Evolutionary conservation across 306 rosid species (phyloP).

Genomic region (Glycine latifolia): DNA sequence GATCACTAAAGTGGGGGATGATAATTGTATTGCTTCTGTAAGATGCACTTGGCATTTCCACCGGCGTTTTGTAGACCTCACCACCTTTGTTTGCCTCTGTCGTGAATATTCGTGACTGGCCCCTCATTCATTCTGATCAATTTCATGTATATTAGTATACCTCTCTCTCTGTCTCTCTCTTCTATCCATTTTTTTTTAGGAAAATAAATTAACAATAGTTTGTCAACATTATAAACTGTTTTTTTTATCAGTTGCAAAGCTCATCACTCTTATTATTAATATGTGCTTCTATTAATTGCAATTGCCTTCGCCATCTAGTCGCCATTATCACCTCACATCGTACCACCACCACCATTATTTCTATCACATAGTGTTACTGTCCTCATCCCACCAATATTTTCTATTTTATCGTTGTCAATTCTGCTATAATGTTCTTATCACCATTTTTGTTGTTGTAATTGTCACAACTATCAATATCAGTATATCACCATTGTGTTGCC

Average conservation of each 20-base stretch:
- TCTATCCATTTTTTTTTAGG: not conserved
- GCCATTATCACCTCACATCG: not conserved
- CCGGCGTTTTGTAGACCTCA: too few relatives aligned
- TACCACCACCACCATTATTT: not conserved
- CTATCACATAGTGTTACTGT: not conserved
- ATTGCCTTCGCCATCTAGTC: not conserved
- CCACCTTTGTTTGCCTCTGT: too few relatives aligned
- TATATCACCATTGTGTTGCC: not conserved
- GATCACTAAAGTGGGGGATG: too few relatives aligned
- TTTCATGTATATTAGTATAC: not conserved
- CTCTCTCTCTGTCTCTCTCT: not conserved
- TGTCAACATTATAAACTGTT: not conserved
- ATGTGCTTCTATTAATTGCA: not conserved
- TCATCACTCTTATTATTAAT: not conserved
- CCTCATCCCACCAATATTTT: not conserved
- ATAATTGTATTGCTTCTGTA: too few relatives aligned
- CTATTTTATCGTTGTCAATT: not conserved
- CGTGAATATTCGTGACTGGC: not conserved
- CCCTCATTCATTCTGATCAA: not conserved
- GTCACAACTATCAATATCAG: not conserved
- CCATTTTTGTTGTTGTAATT: not conserved
- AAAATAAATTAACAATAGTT: too few relatives aligned
- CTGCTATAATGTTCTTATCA: slow-evolving; percentile 1
- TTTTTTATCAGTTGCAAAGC: not conserved
- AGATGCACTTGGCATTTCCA: too few relatives aligned